Percentiles rank a stretch among this genome's conserved stretches.
These are phyloP conservation scores for Chalciporus sphaerocephalus DNA, from an alignment of 768 basidiomycete species.

Conservation along the genomic window DNA sequence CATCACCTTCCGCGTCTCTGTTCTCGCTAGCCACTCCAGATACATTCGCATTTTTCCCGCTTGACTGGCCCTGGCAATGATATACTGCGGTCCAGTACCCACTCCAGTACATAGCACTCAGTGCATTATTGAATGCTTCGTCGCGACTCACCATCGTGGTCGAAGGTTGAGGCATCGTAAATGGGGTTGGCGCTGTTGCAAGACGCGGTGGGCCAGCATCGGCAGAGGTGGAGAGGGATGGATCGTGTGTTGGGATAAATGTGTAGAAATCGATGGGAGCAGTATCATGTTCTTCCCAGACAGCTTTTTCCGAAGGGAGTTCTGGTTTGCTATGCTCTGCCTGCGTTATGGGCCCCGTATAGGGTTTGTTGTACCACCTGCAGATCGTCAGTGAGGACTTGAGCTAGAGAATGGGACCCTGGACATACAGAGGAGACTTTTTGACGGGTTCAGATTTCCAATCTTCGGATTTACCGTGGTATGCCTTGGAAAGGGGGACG, in stretches of 20 bases:
- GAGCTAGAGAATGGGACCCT: not conserved
- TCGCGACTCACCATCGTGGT: constrained; percentile 53
- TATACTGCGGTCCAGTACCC: constrained; percentile 88
- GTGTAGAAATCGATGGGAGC: constrained; percentile 65
- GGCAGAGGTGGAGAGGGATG: constrained; percentile 46
- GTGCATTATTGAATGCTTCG: constrained; percentile 70
- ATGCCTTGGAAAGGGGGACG: constrained; percentile 36
- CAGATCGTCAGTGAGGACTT: not conserved
- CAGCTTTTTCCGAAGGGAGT: not conserved
- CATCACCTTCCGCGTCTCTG: constrained; percentile 18
- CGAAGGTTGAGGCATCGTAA: constrained; percentile 30
- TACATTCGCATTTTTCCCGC: constrained; percentile 14
- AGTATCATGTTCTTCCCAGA: constrained; percentile 44
- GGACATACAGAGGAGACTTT: constrained; percentile 67
- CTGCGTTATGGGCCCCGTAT: constrained; percentile 12
- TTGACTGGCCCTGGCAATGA: constrained; percentile 41
- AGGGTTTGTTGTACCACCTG: constrained; percentile 79
- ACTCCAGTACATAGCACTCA: constrained; percentile 81
- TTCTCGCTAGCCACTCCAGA: constrained; percentile 30
- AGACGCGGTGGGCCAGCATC: constrained; percentile 17
- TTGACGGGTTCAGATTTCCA: constrained; percentile 72
- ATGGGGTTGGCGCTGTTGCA: constrained; percentile 13
- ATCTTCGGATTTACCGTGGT: constrained; percentile 58
- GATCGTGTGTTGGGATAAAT: constrained; percentile 66
- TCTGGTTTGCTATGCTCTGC: constrained; percentile 8